Evolutionary conservation across 1,284 basidiomycete genomes (phyloP), one percentile per base, ranked within the genome.

Genomic region (Ceratobasidium sp.): DNA sequence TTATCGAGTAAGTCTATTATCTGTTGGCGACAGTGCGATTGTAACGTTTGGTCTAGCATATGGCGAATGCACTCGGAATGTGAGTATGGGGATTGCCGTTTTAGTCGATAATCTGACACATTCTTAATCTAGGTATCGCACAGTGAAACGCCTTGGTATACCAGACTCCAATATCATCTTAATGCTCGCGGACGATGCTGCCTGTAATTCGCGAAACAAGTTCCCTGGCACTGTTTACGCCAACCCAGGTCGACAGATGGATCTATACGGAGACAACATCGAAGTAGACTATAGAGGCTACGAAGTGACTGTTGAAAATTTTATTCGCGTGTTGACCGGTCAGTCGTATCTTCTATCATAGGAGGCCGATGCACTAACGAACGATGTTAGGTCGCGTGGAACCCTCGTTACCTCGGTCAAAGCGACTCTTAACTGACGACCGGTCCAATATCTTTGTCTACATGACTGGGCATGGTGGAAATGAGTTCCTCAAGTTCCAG

Each of bases 401-500:
- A 68, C 89, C 88, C 33, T 93, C 89, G 15, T 91, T 96, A 0
- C 97, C 98, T 0, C 91, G 95, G 2, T 95, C 93, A 0, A 99
- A 99, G 84, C 92, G 97, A 12, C 89, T 99, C 0, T 88, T 98
- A 40, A 93, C 94, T 0, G 96, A 99, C 82, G 92, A 96, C 74
- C 88, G 92, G n/a, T 96, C 94, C 7, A 99, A 99, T 83, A 89
- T 99, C 77, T 98, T 99, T 83, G 91, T 99, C 33, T 99, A 98
- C 85, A 95, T 99, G 94, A 98, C 98, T 0, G 98, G 97, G 0
- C 97, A 99, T 82, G 97, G 98, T 3, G 97, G 97, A 0, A 94
- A 98, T 82, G 97, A 98, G 84, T 99, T 99, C 84, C 90, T 99
- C 81, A 99, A 99, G 85, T 99, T 99, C 84, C 97, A 99, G 84